Base-by-base conservation (phyloP, 768 basidiomycete species). In the Mycena vitilis region DNA sequence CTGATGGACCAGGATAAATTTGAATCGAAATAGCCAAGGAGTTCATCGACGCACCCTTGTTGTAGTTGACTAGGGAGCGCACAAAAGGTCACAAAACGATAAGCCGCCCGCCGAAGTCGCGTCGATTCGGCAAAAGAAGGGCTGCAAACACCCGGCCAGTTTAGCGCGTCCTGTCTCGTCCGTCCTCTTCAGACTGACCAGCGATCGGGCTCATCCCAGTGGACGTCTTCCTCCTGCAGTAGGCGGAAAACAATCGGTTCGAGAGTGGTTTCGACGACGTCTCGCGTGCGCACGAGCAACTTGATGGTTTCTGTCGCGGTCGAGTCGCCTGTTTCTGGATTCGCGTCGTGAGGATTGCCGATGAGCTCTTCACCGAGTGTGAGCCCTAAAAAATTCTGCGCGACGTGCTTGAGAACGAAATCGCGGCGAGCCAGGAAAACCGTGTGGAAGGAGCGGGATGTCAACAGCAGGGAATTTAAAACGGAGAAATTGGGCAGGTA, bases 361-460 rank as follows among this genome's bases (percentile, higher is more conserved):
- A 52, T 47, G 7, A 63, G 11, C 49, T 63, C 67, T 45, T 53
- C 67, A 20, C 61, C 60, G 10, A 68, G 40, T 12, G 42, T 22
- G 40, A 59, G 25, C 37, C 68, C 68, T 4, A 69, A 13, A n/a
- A 64, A 22, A 45, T 64, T 69, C 58, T 69, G 57, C 34, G 68
- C 63, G 48, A 69, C 63, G 22, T 45, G 15, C 20, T 42, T 63
- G 23, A 69, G 51, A 4, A 69, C 44, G 44, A 54, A 49, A 25
- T 52, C 56, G 58, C 63, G 68, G 12, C 37, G 62, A 13, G 52
- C 7, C 25, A 37, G 12, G 36, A 69, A 63, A 40, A 56, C 52
- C 2, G 62, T 22, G 42, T 69, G 44, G 40, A 69, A 60, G 52
- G 58, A 42, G 23, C 68, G 68, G 47, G 62, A 63, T 0, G 57